These are phyloP conservation scores for Simplicillium aogashimaense DNA, from an alignment of 2,329 filamentous ascomycete species.

Conservation along the genomic window DNA sequence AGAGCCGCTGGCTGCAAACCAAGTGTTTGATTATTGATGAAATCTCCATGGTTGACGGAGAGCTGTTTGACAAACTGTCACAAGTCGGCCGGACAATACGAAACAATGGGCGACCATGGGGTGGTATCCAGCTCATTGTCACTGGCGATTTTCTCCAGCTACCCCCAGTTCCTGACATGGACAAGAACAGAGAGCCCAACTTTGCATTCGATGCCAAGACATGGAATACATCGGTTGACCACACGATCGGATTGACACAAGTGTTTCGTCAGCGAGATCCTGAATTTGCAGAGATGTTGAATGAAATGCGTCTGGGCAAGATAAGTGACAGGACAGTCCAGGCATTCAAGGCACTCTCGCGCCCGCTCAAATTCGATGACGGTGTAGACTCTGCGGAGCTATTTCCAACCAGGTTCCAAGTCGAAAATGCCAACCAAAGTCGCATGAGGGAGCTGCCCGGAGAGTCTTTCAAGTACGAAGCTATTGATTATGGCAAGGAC, in stretches of 20 bases:
- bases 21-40: slow-evolving; percentile 89
- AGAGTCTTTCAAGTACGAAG: slow-evolving; percentile 56
- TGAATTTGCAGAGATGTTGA: slow-evolving; percentile 86
- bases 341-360: slow-evolving; percentile 63
- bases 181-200: slow-evolving; percentile 55
- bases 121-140: slow-evolving; percentile 89
- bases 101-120: slow-evolving; percentile 88
- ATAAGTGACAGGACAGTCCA: slow-evolving; percentile 67
- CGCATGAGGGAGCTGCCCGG: slow-evolving; percentile 67
- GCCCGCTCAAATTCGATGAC: slow-evolving; percentile 64
- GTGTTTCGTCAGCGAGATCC: slow-evolving; percentile 93
- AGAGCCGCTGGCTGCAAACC: slow-evolving; percentile 77
- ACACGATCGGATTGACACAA: slow-evolving; percentile 90
- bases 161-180: slow-evolving; percentile 78
- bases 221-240: slow-evolving; percentile 87
- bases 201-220: slow-evolving; percentile 91
- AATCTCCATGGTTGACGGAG: slow-evolving; percentile 96
- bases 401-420: slow-evolving; percentile 84
- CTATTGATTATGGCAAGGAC: slow-evolving; percentile 66
- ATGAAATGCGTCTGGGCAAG: slow-evolving; percentile 89
- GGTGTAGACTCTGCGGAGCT: slow-evolving; percentile 68
- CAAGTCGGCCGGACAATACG: slow-evolving; percentile 75
- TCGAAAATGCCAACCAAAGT: slow-evolving; percentile 73
- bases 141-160: slow-evolving; percentile 98
- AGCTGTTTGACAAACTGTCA: slow-evolving; percentile 93